Evolutionary conservation across 768 basidiomycete genomes (phyloP).

Genomic region (Lepiota venenata): DNA sequence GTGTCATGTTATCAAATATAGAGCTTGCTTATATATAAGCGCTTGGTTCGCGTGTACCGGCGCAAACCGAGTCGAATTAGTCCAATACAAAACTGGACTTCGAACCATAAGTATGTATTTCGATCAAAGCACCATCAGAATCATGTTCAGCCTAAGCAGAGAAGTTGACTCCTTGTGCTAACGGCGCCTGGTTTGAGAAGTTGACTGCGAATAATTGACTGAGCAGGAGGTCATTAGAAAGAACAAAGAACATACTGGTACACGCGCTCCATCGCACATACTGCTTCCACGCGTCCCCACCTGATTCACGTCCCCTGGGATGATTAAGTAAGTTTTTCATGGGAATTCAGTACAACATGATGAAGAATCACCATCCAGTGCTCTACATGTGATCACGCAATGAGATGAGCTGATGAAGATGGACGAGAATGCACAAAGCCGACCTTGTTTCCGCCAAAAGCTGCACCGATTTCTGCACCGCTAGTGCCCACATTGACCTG

Average conservation of each 20-base stretch:
- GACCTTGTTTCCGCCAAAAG: constrained; percentile 94
- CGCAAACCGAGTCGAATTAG: neutral
- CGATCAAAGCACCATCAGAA: constrained; percentile 8
- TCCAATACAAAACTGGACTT: neutral
- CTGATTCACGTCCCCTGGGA: constrained; percentile 89
- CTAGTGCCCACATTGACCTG: constrained; percentile 60
- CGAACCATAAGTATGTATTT: neutral
- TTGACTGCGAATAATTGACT: constrained; percentile 50
- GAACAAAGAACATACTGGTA: constrained; percentile 46
- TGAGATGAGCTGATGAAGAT: constrained; percentile 7
- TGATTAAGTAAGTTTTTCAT: constrained; percentile 16
- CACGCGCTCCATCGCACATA: constrained; percentile 91
- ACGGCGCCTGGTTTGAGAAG: constrained; percentile 82
- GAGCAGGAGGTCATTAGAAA: constrained; percentile 6
- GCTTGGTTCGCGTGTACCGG: too few relatives aligned
- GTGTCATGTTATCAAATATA: neutral
- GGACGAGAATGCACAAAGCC: constrained; percentile 2
- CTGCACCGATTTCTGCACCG: constrained; percentile 67
- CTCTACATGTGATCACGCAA: constrained; percentile 40
- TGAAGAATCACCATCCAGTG: constrained; percentile 68
- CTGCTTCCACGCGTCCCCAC: constrained; percentile 99
- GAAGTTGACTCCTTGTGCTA: constrained; percentile 94
- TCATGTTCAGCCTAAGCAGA: constrained; percentile 30
- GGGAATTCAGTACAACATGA: neutral
- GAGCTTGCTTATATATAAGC: too few relatives aligned